Conservation (phyloP, 2,329 filamentous ascomycete species). For the Cordyceps cicadae region DNA sequence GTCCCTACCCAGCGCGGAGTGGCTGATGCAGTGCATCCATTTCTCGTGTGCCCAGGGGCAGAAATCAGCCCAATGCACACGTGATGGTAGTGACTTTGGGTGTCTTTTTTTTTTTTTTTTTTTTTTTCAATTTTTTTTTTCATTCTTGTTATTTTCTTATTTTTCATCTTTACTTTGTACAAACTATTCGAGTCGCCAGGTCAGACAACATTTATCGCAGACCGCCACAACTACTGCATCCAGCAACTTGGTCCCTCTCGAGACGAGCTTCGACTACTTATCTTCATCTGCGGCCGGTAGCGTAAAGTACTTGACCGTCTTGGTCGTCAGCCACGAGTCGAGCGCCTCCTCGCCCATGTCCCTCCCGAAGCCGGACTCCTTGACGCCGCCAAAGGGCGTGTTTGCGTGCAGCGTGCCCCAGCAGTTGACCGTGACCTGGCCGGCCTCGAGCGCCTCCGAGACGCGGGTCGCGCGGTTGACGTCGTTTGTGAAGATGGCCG, state of each 20-base stretch:
- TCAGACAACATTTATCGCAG: too few species aligned
- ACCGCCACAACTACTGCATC: too few species aligned
- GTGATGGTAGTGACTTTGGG: too few species aligned
- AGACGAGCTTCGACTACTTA: too few species aligned
- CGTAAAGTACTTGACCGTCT: constrained; percentile 17
- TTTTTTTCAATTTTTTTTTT: too few species aligned
- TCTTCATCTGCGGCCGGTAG: background rate
- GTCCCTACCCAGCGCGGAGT: background rate
- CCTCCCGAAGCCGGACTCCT: constrained; percentile 50
- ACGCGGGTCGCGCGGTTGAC: constrained; percentile 23
- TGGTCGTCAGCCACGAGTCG: constrained; percentile 29
- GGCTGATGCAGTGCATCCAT: background rate
- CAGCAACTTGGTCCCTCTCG: too few species aligned
- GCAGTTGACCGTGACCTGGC: constrained; percentile 26
- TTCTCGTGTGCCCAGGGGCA: background rate
- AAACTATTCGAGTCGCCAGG: too few species aligned
- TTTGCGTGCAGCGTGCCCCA: constrained; percentile 17
- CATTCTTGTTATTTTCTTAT: too few species aligned
- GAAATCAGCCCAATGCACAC: too few species aligned
- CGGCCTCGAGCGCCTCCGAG: constrained; percentile 30
- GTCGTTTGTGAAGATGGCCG: constrained; percentile 47
- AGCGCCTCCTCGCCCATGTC: constrained; percentile 35
- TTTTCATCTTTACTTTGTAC: too few species aligned
- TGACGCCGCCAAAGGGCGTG: constrained; percentile 37
- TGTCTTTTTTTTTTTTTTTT: too few species aligned